Evolutionary conservation across 257 asterid species (phyloP), one percentile per base, ranked within the genome.

Genomic region (Asclepias syriaca): DNA sequence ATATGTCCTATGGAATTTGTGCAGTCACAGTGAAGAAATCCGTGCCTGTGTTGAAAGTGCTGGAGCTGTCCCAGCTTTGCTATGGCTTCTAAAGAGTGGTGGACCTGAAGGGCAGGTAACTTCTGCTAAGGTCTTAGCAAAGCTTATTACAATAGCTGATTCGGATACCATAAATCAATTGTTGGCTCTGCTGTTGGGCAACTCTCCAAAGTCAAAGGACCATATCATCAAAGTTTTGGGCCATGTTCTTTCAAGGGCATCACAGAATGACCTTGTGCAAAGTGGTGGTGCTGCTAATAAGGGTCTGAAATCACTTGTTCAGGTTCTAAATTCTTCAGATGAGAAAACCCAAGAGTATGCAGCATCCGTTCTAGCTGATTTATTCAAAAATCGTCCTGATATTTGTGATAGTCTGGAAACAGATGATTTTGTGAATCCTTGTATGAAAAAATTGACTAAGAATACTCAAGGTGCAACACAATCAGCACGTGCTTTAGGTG

Each of bases 41-140:
- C 87, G 96, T 49, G 96, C 82, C 69, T 88, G 95, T 53, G 84
- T 92, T 75, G 94, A 86, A 80, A 89, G 93, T 74, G 89, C 98
- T 66, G 93, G 83, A 71, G 96, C 96, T 43, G 73, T 89, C 69
- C 92, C 91, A 8, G 85, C 95, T 16, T 81, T 92, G 69, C 65
- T 92, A 75, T 87, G 89, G 88, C 96, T 92, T 74, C 85, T 89
- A 6, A 88, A 84, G 80, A 82, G 85, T 77, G 94, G 96, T 74
- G 95, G 84, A 76, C 82, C 80, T n/a, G 77, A 82, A 74, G 96
- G 87, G 66, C 98, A 92, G 85, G 92, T 84, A 76, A 87, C 90
- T 60, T 78, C 98, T 55, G 86, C 94, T 39, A 75, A 78, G 78
- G 86, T 88, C 72, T 83, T 92, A 24, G 80, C 49, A 68, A 83